Conservation (phyloP, 2,329 filamentous ascomycete genomes). For the Didymella exigua region DNA sequence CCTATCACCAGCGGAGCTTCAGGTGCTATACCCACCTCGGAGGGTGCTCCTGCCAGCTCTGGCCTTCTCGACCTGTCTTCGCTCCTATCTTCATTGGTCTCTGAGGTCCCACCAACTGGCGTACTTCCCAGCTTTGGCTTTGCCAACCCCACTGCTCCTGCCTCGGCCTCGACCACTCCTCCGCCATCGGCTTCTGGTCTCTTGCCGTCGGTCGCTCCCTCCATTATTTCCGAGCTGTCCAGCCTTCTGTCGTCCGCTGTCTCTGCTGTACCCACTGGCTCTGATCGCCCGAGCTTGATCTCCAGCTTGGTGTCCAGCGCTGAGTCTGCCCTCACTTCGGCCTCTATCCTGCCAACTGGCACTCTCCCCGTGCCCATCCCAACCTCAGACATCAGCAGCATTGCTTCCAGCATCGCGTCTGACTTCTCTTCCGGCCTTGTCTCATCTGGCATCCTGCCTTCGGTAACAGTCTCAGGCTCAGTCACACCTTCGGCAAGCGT, state of each 20-base stretch:
- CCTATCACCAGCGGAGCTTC: constrained; percentile 20
- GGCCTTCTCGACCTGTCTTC: constrained; percentile 19
- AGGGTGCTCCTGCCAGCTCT: constrained; percentile 21
- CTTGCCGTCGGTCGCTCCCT: constrained; percentile 23
- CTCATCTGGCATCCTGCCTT: constrained; percentile 16
- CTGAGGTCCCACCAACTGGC: constrained; percentile 23
- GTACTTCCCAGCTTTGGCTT: constrained; percentile 20
- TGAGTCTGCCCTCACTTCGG: constrained; percentile 18
- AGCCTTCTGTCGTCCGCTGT: constrained; percentile 27
- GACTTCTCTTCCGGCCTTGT: constrained; percentile 13
- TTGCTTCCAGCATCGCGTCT: constrained; percentile 22
- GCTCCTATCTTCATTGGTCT: constrained; percentile 28
- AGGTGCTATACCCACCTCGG: constrained; percentile 31
- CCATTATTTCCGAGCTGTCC: constrained; percentile 24
- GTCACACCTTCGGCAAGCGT: constrained; percentile 8
- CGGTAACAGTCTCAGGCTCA: constrained; percentile 13
- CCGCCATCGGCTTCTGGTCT: constrained; percentile 22
- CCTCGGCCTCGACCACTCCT: constrained; percentile 13
- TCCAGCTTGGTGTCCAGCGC: constrained; percentile 26
- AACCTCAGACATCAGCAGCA: constrained; percentile 17
- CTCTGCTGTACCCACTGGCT: constrained; percentile 21
- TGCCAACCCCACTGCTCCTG: constrained; percentile 18
- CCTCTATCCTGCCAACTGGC: constrained; percentile 19
- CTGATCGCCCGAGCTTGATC: constrained; percentile 25
- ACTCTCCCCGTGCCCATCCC: constrained; percentile 22